Evolutionary conservation across 169 alveolate genomes (phyloP), one percentile per base, ranked within the genome.

Genomic region (Sarcocystis neurona): DNA sequence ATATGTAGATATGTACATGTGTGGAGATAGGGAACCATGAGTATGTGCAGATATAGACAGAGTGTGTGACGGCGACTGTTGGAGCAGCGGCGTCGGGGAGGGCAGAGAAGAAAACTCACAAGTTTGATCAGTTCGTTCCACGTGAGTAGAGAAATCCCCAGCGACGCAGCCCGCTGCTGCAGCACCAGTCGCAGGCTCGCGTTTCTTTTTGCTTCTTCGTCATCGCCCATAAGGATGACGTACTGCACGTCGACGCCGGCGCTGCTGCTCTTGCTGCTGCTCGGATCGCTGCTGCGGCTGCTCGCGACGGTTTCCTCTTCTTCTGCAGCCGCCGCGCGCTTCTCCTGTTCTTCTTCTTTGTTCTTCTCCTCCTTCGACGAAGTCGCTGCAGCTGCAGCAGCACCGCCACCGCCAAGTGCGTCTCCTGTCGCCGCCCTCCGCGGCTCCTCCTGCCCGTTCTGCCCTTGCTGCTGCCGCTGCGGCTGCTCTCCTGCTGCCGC

Each of bases 111-210:
- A n/a, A 20, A 12, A 53, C 88, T 0, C 58, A 80, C 88, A n/a
- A 80, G 47, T 60, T 80, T 58, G 5, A 80, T 74, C 18, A 80
- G 77, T 32, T 80, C 77, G 27, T 80, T 46, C 88, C 88, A 80
- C 41, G 88, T 6, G 32, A 80, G 50, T 10, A 80, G 37, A 20
- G 44, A 53, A 37, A 80, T 4, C 4, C 68, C 53, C 18, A 86
- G 78, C 50, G 66, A 27, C 12, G 15, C 37, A 0, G 91, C 91
- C 23, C 46, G 43, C 8, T 72, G 58, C 3, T 39, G 56, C 37
- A 72, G 56, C 6, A n/a, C n/a, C n/a, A n/a, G n/a, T n/a, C n/a
- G n/a, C n/a, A n/a, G n/a, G n/a, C n/a, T n/a, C n/a, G n/a, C n/a
- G n/a, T 72, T 79, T 32, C 44, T 74, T 44, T 72, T 63, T 3